Evolutionary conservation across 306 rosid species (phyloP), one percentile per base, ranked within the genome.

Genomic region (Acacia crassicarpa): DNA sequence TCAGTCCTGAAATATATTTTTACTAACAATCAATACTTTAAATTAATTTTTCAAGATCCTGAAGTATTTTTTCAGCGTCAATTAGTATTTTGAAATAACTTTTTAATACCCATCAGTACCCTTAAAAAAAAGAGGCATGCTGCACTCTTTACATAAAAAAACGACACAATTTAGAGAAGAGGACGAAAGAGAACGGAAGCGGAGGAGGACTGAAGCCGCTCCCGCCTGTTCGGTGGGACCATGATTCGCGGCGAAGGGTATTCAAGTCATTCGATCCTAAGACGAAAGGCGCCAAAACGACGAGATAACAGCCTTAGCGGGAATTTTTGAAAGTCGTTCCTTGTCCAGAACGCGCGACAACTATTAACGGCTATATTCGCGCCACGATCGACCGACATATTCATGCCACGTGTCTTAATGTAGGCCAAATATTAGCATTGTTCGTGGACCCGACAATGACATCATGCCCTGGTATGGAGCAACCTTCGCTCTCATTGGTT

Each of bases 281-380:
- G 56, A 58, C 79, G 67, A 41, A 58, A 74, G 81, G 67, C 77
- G 33, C 76, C 84, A 78, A 76, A 46, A 54, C 6, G 8, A 74
- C 3, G 30, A 16, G 79, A 80, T 78, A 11, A 76, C 80, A 70
- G 78, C 59, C 74, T 75, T 75, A 85, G 89, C 89, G 89, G 89
- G 90, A 89, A 86, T 84, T 88, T 88, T 88, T 86, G 88, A 82
- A 86, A 86, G 71, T 78, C 80, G 78, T 69, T 79, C 66, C 65
- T 67, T 48, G 53, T 25, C 69, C 71, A 81, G 49, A 51, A 58
- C 20, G 49, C 40, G 51, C 69, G 32, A 61, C 16, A 2, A 20
- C 22, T 63, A 41, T 30, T 63, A 41, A 80, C 81, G 92, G 87
- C 68, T 80, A 72, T 9, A 27, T 15, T 16, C 25, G n/a, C 11